Evolutionary conservation across 306 rosid genomes (phyloP).

Genomic region (Sindora glabra): DNA sequence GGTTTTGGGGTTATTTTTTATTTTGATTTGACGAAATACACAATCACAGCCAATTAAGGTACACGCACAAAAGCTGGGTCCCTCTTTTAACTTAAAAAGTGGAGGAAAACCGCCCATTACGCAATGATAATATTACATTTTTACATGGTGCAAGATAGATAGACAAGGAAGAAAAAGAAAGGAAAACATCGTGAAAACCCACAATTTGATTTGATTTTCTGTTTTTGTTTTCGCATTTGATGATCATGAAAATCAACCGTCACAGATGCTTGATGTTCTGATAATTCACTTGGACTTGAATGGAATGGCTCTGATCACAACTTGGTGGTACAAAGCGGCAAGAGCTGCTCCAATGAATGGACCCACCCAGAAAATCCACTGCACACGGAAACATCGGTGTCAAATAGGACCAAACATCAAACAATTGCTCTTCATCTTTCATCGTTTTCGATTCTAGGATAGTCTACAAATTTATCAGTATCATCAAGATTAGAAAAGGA

Average conservation of each 20-base stretch:
- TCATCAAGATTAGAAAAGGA: no score
- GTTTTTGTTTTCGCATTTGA: background rate
- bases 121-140: constrained; percentile 4
- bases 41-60: constrained; percentile 23
- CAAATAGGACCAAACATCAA: background rate
- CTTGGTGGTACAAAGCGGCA: constrained; percentile 42
- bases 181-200: constrained; percentile 7
- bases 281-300: constrained; percentile 37
- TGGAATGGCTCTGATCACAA: constrained; percentile 49
- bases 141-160: constrained; percentile 28
- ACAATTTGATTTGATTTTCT: constrained; percentile 15
- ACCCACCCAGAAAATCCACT: constrained; percentile 57
- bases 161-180: background rate
- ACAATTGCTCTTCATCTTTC: background rate
- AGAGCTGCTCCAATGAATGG: constrained; percentile 48
- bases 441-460: no score
- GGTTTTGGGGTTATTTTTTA: constrained; percentile 10
- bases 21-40: constrained; percentile 20
- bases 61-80: constrained; percentile 26
- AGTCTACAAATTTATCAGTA: no score
- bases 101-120: constrained; percentile 24
- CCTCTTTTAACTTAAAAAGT: constrained; percentile 28
- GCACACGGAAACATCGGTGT: background rate
- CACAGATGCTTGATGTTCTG: background rate
- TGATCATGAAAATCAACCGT: background rate